phyloP scores from a whole-genome alignment of 2,329 filamentous ascomycete genomes.

The Pyricularia grisea region DNA sequence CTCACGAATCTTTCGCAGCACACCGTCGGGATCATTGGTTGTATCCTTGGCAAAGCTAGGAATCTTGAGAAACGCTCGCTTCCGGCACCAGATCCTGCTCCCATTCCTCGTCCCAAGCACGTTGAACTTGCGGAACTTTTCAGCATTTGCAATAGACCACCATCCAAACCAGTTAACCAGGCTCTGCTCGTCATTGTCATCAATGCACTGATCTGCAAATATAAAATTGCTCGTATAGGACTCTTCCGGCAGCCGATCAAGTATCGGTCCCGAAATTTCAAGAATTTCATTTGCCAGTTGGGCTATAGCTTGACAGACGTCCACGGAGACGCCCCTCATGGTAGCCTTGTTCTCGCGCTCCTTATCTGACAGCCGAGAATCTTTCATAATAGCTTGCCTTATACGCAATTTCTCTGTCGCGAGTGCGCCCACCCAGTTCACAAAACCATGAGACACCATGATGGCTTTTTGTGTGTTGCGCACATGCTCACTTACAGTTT shows the following conservation, averaged over 20 bases:
- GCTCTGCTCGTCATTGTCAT: slow-evolving; percentile 51
- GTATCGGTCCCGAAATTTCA: slow-evolving; percentile 10
- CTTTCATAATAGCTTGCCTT: slow-evolving; percentile 6
- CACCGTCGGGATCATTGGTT: slow-evolving; percentile 25
- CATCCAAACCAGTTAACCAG: slow-evolving; percentile 54
- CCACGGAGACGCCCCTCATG: slow-evolving; percentile 16
- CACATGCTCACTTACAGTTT: slow-evolving; percentile 19
- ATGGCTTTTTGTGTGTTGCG: neutral
- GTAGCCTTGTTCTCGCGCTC: slow-evolving; percentile 10
- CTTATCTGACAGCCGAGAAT: slow-evolving; percentile 9
- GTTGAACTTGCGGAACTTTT: slow-evolving; percentile 43
- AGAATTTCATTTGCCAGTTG: neutral
- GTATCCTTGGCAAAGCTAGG: slow-evolving; percentile 26
- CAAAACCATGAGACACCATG: neutral
- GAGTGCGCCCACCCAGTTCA: slow-evolving; percentile 23
- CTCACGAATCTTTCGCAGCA: slow-evolving; percentile 2
- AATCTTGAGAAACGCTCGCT: slow-evolving; percentile 16
- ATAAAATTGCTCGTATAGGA: slow-evolving; percentile 24
- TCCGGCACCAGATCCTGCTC: slow-evolving; percentile 7
- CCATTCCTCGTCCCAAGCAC: slow-evolving; percentile 20
- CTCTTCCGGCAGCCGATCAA: neutral
- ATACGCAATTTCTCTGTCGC: slow-evolving; percentile 21
- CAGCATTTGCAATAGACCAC: slow-evolving; percentile 41
- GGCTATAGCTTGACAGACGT: slow-evolving; percentile 13
- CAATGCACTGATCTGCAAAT: slow-evolving; percentile 36